Percentiles rank a stretch among this genome's conserved stretches.
Conservation (phyloP, 2,329 filamentous ascomycete species). For the Orbilia blumenaviensis region DNA sequence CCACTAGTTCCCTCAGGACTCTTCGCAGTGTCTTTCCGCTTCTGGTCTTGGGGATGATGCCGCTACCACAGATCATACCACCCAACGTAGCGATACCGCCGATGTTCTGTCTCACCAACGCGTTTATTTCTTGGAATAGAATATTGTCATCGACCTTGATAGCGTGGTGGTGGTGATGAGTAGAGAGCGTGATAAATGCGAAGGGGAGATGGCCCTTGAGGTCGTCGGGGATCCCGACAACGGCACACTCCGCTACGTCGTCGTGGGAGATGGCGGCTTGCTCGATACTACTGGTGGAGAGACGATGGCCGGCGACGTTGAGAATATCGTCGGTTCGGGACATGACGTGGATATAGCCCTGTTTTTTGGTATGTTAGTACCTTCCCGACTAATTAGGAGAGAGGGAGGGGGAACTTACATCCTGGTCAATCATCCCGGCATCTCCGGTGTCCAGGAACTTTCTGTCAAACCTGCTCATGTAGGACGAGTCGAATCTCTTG, state of each 20-base stretch:
- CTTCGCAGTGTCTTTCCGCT: conserved; percentile 90
- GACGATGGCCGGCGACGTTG: conserved; percentile 91
- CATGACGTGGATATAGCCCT: conserved; percentile 72
- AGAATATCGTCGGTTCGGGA: conserved; percentile 82
- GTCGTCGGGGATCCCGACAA: conserved; percentile 83
- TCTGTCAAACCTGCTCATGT: conserved; percentile 81
- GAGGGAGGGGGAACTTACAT: conserved; percentile 61
- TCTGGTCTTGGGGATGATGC: conserved; percentile 89
- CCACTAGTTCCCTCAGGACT: conserved; percentile 81
- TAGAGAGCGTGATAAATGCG: conserved; percentile 77
- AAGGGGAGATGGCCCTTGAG: conserved; percentile 93
- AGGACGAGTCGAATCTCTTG: conserved; percentile 79
- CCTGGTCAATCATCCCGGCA: conserved; percentile 81
- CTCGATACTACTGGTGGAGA: conserved; percentile 88
- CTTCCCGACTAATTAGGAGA: neutral
- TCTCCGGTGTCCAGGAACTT: conserved; percentile 92
- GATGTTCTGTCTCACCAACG: conserved; percentile 78
- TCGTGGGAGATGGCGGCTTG: conserved; percentile 87
- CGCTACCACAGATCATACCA: conserved; percentile 79
- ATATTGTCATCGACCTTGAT: conserved; percentile 24
- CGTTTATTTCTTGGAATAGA: conserved; percentile 71
- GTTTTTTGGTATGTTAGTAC: neutral
- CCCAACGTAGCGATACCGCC: conserved; percentile 86
- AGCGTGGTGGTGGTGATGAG: conserved; percentile 61
- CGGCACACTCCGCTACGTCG: conserved; percentile 80